Conservation (phyloP, 2,329 filamentous ascomycete genomes). For the Trichophyton mentagrophytes region DNA sequence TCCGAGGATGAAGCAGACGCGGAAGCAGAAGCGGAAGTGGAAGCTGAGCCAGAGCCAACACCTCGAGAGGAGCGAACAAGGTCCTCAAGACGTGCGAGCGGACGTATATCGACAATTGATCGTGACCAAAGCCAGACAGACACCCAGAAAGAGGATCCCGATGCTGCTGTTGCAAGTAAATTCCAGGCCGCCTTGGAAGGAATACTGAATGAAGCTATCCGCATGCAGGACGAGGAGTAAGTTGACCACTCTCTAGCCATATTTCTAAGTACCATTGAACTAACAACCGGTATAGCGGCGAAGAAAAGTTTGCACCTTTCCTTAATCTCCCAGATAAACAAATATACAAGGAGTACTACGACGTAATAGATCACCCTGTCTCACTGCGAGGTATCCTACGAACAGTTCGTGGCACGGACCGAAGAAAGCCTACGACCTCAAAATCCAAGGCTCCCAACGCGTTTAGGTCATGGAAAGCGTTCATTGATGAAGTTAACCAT, state of each 20-base stretch:
- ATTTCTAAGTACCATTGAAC: slow-evolving; percentile 11
- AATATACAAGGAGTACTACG: slow-evolving; percentile 69
- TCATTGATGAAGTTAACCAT: slow-evolving; percentile 65
- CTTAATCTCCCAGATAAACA: slow-evolving; percentile 62
- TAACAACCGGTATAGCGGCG: slow-evolving; percentile 35
- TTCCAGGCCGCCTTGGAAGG: slow-evolving; percentile 83
- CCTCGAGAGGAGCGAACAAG: neutral
- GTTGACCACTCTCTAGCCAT: slow-evolving; percentile 19
- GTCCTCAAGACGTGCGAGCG: slow-evolving; percentile 6
- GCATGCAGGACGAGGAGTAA: slow-evolving; percentile 54
- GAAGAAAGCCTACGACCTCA: slow-evolving; percentile 48
- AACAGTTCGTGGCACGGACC: slow-evolving; percentile 58
- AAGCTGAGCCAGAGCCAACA: neutral
- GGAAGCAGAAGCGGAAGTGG: neutral
- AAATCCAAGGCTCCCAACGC: slow-evolving; percentile 39
- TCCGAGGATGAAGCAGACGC: slow-evolving; percentile 22
- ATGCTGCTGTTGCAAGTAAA: neutral
- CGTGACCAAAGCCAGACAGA: slow-evolving; percentile 6
- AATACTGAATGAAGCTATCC: slow-evolving; percentile 61
- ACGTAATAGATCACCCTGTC: slow-evolving; percentile 66
- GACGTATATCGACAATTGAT: slow-evolving; percentile 14
- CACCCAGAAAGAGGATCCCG: slow-evolving; percentile 45
- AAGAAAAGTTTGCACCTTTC: slow-evolving; percentile 62
- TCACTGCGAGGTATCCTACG: slow-evolving; percentile 69
- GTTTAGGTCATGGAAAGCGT: slow-evolving; percentile 69